Evolutionary conservation across 2,329 filamentous ascomycete species (phyloP).

Genomic region (Fusarium falciforme): DNA sequence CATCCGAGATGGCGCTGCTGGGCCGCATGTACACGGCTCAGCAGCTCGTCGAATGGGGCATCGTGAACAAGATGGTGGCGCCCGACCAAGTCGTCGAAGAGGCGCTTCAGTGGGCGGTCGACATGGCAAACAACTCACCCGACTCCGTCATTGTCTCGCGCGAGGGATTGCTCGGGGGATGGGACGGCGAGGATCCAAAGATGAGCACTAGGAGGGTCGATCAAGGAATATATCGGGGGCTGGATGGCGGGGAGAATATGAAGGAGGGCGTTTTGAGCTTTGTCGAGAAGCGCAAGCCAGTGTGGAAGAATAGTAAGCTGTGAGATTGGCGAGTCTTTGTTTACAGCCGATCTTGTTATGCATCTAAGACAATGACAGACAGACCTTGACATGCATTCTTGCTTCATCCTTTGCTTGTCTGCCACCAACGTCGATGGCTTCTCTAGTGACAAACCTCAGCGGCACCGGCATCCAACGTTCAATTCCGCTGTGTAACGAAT

Average conservation of each 20-base stretch:
- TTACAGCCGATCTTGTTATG: background rate
- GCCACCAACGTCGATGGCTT: constrained; percentile 34
- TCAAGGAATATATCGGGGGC: constrained; percentile 67
- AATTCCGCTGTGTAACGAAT: background rate
- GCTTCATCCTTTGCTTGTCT: background rate
- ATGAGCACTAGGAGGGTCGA: constrained; percentile 68
- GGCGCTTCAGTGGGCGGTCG: constrained; percentile 70
- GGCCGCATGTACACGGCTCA: constrained; percentile 69
- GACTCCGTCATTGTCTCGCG: constrained; percentile 81
- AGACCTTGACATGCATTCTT: constrained; percentile 5
- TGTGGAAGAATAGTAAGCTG: constrained; percentile 74
- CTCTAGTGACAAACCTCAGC: background rate
- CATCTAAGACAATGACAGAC: background rate
- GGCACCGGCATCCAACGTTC: background rate
- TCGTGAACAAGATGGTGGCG: constrained; percentile 72
- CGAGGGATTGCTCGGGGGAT: constrained; percentile 77
- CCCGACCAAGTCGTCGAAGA: constrained; percentile 61
- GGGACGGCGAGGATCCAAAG: constrained; percentile 75
- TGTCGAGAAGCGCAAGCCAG: constrained; percentile 78
- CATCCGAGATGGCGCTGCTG: constrained; percentile 76
- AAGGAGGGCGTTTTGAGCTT: constrained; percentile 80
- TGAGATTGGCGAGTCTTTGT: constrained; percentile 45
- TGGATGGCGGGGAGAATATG: constrained; percentile 78
- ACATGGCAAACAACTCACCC: constrained; percentile 75
- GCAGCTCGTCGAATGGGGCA: constrained; percentile 72